Percentiles rank a stretch among this genome's conserved stretches.
phyloP scores from a whole-genome alignment of 2,329 filamentous ascomycete genomes.

The Ambrosiella xylebori region DNA sequence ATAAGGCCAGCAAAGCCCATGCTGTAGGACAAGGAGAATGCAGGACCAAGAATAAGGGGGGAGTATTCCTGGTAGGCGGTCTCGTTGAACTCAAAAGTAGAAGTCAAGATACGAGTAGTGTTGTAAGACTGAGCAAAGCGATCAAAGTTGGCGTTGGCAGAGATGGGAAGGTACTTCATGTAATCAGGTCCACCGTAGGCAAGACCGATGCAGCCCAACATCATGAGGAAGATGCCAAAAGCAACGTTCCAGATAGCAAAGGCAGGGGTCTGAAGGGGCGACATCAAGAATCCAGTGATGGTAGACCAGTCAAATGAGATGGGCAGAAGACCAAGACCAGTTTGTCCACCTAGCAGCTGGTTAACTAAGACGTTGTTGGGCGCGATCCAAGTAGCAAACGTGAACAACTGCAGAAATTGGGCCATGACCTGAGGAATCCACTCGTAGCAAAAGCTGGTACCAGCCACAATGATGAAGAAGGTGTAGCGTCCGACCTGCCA shows the following conservation, averaged over 20 bases:
- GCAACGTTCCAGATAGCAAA: constrained; percentile 41
- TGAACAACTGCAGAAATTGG: constrained; percentile 37
- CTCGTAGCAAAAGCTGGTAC: constrained; percentile 34
- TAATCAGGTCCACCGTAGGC: constrained; percentile 42
- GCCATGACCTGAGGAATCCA: constrained; percentile 35
- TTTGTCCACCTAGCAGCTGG: constrained; percentile 43
- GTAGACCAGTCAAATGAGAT: constrained; percentile 40
- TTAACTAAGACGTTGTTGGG: constrained; percentile 43
- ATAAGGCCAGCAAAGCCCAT: constrained; percentile 39
- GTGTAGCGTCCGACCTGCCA: constrained; percentile 48
- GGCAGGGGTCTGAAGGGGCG: constrained; percentile 33
- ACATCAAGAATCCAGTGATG: constrained; percentile 31
- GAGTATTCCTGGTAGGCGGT: constrained; percentile 45
- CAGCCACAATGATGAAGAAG: constrained; percentile 41
- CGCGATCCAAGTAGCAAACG: constrained; percentile 44
- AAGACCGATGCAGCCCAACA: constrained; percentile 39
- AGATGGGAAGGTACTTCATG: constrained; percentile 43
- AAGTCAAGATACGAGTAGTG: constrained; percentile 39
- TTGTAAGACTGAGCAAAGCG: constrained; percentile 45
- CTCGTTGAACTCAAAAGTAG: constrained; percentile 39
- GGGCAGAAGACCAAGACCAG: constrained; percentile 41
- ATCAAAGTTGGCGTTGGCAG: constrained; percentile 39
- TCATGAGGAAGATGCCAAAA: constrained; percentile 36
- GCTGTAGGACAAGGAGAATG: constrained; percentile 38
- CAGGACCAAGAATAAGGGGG: constrained; percentile 34